phyloP scores from a whole-genome alignment of 148 eudicot genomes.

The Cornus controversa region DNA sequence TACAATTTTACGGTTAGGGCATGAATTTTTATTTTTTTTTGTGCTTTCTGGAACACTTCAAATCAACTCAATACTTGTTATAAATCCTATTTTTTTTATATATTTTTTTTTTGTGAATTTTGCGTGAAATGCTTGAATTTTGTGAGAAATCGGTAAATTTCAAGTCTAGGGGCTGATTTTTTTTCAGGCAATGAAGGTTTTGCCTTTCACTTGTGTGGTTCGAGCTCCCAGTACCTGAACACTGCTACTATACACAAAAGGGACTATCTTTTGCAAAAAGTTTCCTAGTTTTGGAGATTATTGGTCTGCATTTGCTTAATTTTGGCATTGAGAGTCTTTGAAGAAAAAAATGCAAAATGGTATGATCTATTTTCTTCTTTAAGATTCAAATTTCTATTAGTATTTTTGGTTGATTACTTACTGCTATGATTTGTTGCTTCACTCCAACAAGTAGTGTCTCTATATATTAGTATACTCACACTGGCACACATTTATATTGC shows the following conservation, averaged over 20 bases:
- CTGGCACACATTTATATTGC: neutral
- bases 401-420: neutral
- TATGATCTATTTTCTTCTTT: neutral
- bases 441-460: neutral
- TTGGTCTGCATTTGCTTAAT: neutral
- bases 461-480: neutral
- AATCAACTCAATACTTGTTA: neutral
- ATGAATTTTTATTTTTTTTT: neutral
- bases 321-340: neutral
- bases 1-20: conserved; percentile 11
- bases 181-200: conserved; percentile 10
- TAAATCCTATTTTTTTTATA: neutral
- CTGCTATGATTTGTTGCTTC: neutral
- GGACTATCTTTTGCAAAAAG: neutral
- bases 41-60: neutral
- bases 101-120: neutral
- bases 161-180: neutral
- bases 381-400: neutral
- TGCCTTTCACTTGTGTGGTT: neutral
- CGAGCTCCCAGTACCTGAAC: neutral
- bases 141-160: neutral
- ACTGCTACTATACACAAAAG: neutral
- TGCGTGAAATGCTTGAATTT: neutral
- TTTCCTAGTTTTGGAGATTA: neutral
- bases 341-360: conserved; percentile 14